Percentiles rank a stretch among this genome's conserved stretches.
phyloP scores from a whole-genome alignment of 1,284 basidiomycete species.

The Porphyrellus sp. region DNA sequence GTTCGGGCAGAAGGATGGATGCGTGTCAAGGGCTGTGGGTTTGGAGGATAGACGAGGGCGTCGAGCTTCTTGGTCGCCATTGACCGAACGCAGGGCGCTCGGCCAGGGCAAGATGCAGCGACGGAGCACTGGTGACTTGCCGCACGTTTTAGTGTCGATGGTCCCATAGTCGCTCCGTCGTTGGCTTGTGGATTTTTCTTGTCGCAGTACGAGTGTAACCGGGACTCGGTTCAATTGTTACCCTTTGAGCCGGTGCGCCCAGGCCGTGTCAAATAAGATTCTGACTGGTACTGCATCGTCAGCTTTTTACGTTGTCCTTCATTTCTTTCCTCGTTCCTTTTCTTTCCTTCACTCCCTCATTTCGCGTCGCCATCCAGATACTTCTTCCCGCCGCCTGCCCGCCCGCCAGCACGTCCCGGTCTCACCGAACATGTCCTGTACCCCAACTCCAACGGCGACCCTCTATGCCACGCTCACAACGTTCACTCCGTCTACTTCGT shows the following conservation, averaged over 20 bases:
- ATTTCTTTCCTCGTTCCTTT: background rate
- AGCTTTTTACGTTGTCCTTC: background rate
- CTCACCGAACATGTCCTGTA: slow-evolving; percentile 31
- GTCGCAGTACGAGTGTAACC: no score
- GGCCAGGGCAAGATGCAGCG: slow-evolving; percentile 11
- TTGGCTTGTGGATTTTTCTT: no score
- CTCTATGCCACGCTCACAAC: slow-evolving; percentile 37
- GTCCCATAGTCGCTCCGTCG: no score
- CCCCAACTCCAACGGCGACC: slow-evolving; percentile 38
- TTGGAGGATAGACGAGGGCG: slow-evolving; percentile 12
- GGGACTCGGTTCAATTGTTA: background rate
- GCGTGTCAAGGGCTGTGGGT: background rate
- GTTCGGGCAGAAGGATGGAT: slow-evolving; percentile 1
- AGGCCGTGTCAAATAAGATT: slow-evolving; percentile 9
- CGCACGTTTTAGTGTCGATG: background rate
- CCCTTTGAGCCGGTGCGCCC: background rate
- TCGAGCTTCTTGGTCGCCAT: slow-evolving; percentile 29
- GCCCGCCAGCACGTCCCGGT: background rate
- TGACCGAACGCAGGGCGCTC: slow-evolving; percentile 24
- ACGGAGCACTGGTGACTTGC: slow-evolving; percentile 27
- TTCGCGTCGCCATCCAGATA: background rate
- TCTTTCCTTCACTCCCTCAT: background rate
- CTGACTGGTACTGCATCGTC: background rate
- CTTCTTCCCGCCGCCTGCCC: background rate
- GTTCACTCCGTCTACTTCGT: slow-evolving; percentile 36